A percentile compares a stretch with the other conserved stretches of the same genome.
phyloP scores from a whole-genome alignment of 371 early-diverging fungal genomes.

The Apophysomyces ossiformis region DNA sequence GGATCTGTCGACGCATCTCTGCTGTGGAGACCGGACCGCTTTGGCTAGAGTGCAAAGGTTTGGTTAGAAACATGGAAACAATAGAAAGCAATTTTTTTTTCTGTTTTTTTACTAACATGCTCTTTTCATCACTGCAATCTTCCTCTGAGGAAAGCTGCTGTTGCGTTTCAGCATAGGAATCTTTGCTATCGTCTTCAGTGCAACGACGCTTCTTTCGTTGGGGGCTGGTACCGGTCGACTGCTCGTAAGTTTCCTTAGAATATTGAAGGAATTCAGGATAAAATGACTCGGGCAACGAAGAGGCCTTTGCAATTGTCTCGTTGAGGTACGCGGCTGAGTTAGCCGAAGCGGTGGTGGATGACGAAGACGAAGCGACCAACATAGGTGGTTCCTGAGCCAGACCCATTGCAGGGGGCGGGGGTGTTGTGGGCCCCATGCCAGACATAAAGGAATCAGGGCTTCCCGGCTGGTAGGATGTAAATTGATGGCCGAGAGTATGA shows the following conservation, averaged over 20 bases:
- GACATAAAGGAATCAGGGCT: slow-evolving; percentile 42
- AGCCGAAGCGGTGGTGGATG: slow-evolving; percentile 26
- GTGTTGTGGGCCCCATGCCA: slow-evolving; percentile 18
- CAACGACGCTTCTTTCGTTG: slow-evolving; percentile 18
- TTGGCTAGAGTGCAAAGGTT: background rate
- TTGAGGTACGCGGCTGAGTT: slow-evolving; percentile 34
- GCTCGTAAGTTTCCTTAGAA: slow-evolving; percentile 50
- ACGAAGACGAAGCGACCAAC: slow-evolving; percentile 40
- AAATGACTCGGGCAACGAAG: slow-evolving; percentile 49
- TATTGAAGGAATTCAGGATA: slow-evolving; percentile 53
- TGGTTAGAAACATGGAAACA: background rate
- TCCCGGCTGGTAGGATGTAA: slow-evolving; percentile 21
- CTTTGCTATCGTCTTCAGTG: background rate
- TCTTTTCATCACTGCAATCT: background rate
- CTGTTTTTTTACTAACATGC: background rate
- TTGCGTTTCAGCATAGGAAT: background rate
- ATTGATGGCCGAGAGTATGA: slow-evolving; percentile 1
- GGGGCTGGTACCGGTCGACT: slow-evolving; percentile 18
- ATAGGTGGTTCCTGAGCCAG: slow-evolving; percentile 32
- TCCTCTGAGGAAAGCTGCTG: slow-evolving; percentile 1
- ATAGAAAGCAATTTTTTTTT: background rate
- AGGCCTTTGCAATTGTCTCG: slow-evolving; percentile 48
- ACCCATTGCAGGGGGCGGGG: slow-evolving; percentile 17
- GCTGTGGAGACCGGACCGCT: slow-evolving; percentile 19
- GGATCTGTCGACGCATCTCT: slow-evolving; percentile 49